Evolutionary conservation across 768 basidiomycete genomes (phyloP).

Genomic region (Mycena indigotica): DNA sequence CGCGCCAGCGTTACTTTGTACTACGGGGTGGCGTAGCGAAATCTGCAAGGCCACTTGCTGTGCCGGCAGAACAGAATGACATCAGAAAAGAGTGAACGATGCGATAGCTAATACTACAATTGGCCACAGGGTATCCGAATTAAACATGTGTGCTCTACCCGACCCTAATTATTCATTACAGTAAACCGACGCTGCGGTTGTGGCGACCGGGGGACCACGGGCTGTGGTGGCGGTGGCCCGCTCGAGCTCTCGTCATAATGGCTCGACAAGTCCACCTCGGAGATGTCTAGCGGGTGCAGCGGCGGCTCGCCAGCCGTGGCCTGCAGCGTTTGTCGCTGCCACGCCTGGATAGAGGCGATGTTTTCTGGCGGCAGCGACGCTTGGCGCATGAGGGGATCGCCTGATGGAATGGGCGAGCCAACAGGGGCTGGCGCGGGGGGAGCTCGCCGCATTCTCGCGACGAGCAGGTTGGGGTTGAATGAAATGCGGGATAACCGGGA

Average conservation of each 20-base stretch:
- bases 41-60: not conserved
- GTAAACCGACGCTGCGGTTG: conserved; percentile 33
- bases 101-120: not conserved
- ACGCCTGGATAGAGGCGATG: conserved; percentile 30
- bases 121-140: not conserved
- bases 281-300: conserved; percentile 27
- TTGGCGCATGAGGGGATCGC: conserved; percentile 15
- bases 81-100: not conserved
- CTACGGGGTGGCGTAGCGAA: not conserved
- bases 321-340: conserved; percentile 32
- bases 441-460: conserved; percentile 17
- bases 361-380: conserved; percentile 14
- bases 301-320: conserved; percentile 28
- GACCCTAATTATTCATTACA: conserved; percentile 34
- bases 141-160: conserved; percentile 17
- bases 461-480: conserved; percentile 34
- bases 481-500: conserved; percentile 25
- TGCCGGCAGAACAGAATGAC: not conserved
- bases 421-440: conserved; percentile 17
- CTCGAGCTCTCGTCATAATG: conserved; percentile 34
- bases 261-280: conserved; percentile 34
- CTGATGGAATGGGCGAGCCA: conserved; percentile 20
- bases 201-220: conserved; percentile 22
- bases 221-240: conserved; percentile 22
- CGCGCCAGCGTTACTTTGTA: conserved; percentile 26